Evolutionary conservation across 1,284 basidiomycete species (phyloP).

Genomic region (Coniophora puteana): DNA sequence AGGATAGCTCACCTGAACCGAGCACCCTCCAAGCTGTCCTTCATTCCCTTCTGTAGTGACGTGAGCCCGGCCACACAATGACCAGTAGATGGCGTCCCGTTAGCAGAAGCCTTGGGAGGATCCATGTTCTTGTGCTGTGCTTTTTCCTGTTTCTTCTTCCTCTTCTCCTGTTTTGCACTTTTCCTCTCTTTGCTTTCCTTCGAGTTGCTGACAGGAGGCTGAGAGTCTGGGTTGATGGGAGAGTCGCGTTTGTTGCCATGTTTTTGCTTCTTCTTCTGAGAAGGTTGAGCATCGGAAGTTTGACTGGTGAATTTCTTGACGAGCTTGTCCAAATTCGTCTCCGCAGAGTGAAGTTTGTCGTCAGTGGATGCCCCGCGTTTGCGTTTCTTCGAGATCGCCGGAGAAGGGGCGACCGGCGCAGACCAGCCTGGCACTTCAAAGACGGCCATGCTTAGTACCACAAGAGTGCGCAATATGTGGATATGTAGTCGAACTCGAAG

Average conservation of each 20-base stretch:
- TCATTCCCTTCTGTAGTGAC: conserved; percentile 71
- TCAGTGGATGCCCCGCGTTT: conserved; percentile 50
- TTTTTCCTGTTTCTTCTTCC: conserved; percentile 25
- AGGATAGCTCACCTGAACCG: conserved; percentile 65
- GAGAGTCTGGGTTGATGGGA: too few relatives aligned
- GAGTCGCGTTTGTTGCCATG: too few relatives aligned
- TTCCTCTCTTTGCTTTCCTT: conserved; percentile 20
- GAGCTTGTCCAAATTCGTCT: conserved; percentile 77
- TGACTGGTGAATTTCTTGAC: conserved; percentile 49
- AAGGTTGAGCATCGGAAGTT: background rate
- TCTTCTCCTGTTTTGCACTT: conserved; percentile 31
- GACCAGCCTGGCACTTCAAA: conserved; percentile 78
- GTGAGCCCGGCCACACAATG: conserved; percentile 47
- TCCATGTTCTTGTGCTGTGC: conserved; percentile 15
- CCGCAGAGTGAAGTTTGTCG: conserved; percentile 42
- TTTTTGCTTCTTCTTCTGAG: conserved; percentile 8
- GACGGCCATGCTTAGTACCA: conserved; percentile 36
- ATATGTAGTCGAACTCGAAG: conserved; percentile 1
- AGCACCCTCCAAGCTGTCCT: conserved; percentile 76
- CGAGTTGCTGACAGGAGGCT: too few relatives aligned
- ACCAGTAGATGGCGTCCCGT: background rate
- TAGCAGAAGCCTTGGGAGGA: conserved; percentile 5
- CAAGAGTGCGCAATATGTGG: too few relatives aligned
- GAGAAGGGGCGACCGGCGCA: conserved; percentile 40
- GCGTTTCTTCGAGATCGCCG: conserved; percentile 53